Percentiles rank a stretch among this genome's conserved stretches.
Evolutionary conservation across 495 filamentous ascomycete species (phyloP).

Genomic region (Evernia prunastri): DNA sequence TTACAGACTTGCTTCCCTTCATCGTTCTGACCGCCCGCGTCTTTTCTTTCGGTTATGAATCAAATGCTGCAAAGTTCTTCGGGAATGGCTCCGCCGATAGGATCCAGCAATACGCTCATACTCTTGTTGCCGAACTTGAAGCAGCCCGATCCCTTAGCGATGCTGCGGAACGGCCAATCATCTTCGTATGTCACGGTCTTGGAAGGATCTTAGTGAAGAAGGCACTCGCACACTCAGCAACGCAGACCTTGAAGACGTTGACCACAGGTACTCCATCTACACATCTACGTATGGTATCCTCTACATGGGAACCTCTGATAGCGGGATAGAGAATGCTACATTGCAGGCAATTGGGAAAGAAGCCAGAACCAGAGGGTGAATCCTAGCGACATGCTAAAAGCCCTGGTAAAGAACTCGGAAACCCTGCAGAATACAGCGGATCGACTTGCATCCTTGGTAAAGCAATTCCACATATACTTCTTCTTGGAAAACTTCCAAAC

Average conservation of each 20-base stretch:
- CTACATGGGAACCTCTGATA: constrained; percentile 35
- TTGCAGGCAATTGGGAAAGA: constrained; percentile 13
- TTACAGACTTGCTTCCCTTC: constrained; percentile 20
- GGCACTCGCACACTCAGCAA: constrained; percentile 29
- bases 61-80: constrained; percentile 17
- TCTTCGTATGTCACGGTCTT: constrained; percentile 46
- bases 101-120: constrained; percentile 24
- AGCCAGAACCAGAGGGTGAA: neutral
- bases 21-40: constrained; percentile 14
- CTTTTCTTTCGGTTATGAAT: constrained; percentile 15
- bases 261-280: constrained; percentile 30
- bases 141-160: constrained; percentile 24
- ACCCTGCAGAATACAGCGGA: constrained; percentile 34
- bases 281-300: constrained; percentile 31
- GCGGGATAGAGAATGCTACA: constrained; percentile 12
- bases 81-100: constrained; percentile 22
- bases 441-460: constrained; percentile 34
- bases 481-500: constrained; percentile 36
- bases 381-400: constrained; percentile 16
- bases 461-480: constrained; percentile 33
- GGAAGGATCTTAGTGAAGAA: constrained; percentile 42
- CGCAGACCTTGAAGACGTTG: constrained; percentile 21
- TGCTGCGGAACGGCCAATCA: constrained; percentile 30
- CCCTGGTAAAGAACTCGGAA: constrained; percentile 26
- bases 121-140: constrained; percentile 30